Evolutionary conservation across 495 filamentous ascomycete species (phyloP).

Genomic region (Wilcoxina mikolae): DNA sequence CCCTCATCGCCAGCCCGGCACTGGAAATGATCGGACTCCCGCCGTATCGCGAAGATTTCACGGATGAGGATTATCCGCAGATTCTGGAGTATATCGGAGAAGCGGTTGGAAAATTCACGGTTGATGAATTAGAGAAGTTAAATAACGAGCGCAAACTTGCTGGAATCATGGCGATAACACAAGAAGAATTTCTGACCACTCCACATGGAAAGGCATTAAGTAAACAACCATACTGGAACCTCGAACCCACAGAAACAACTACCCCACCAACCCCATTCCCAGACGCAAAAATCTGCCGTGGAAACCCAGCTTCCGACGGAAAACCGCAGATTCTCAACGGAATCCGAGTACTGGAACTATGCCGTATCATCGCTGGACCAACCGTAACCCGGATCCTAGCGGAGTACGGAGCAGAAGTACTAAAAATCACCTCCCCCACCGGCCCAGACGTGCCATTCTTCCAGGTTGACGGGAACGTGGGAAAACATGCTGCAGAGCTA

Average conservation of each 20-base stretch:
- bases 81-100: conserved; percentile 52
- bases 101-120: conserved; percentile 48
- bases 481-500: conserved; percentile 38
- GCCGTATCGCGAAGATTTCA: conserved; percentile 45
- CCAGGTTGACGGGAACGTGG: conserved; percentile 64
- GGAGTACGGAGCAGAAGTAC: conserved; percentile 49
- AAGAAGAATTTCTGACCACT: conserved; percentile 48
- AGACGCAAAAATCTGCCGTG: conserved; percentile 22
- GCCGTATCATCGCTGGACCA: conserved; percentile 49
- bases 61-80: conserved; percentile 41
- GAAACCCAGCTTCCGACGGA: conserved; percentile 30
- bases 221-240: conserved; percentile 32
- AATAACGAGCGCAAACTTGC: conserved; percentile 50
- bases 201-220: conserved; percentile 37
- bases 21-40: conserved; percentile 59
- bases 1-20: conserved; percentile 52
- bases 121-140: conserved; percentile 47
- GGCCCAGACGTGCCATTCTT: conserved; percentile 66
- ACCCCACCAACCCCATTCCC: conserved; percentile 43
- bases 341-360: conserved; percentile 52
- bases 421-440: conserved; percentile 54
- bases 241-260: conserved; percentile 34
- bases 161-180: conserved; percentile 49
- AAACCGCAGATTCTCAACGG: conserved; percentile 37
- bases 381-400: conserved; percentile 50